phyloP scores from a whole-genome alignment of 352 stramenopile genomes.

The Thraustotheca clavata region DNA sequence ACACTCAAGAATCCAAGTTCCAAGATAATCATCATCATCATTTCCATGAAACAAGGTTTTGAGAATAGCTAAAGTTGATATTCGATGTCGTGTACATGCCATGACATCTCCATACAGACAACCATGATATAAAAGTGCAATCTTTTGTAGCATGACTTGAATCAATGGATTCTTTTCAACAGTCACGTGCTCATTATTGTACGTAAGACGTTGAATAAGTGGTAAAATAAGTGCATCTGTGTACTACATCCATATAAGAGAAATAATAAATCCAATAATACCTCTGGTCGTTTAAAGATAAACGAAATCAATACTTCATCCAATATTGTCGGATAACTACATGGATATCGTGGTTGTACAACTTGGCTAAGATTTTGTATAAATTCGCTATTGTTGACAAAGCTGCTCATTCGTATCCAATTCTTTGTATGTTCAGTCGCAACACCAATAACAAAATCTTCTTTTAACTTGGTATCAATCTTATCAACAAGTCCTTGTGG shows the following conservation, averaged over 20 bases:
- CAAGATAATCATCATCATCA: conserved; percentile 62
- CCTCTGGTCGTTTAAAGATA: conserved; percentile 66
- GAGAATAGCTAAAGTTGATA: conserved; percentile 61
- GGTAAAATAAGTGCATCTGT: conserved; percentile 46
- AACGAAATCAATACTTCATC: conserved; percentile 71
- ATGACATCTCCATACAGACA: conserved; percentile 4
- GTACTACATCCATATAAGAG: background rate
- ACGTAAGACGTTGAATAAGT: conserved; percentile 68
- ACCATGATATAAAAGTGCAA: conserved; percentile 22
- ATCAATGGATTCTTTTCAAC: conserved; percentile 58
- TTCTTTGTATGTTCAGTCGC: conserved; percentile 60
- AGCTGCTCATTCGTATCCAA: conserved; percentile 57
- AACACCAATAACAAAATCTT: conserved; percentile 35
- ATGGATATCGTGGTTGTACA: conserved; percentile 76
- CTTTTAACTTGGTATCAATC: conserved; percentile 57
- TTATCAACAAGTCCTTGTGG: conserved; percentile 75
- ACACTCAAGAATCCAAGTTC: conserved; percentile 59
- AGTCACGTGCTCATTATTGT: conserved; percentile 47
- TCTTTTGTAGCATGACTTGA: conserved; percentile 42
- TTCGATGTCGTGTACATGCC: conserved; percentile 36
- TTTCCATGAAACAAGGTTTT: conserved; percentile 69
- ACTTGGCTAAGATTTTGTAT: conserved; percentile 56
- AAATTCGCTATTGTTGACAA: conserved; percentile 44
- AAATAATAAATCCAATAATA: background rate
- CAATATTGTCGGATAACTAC: conserved; percentile 66